Evolutionary conservation across 2,329 filamentous ascomycete species (phyloP).

Genomic region (Ascochyta clinopodiicola): DNA sequence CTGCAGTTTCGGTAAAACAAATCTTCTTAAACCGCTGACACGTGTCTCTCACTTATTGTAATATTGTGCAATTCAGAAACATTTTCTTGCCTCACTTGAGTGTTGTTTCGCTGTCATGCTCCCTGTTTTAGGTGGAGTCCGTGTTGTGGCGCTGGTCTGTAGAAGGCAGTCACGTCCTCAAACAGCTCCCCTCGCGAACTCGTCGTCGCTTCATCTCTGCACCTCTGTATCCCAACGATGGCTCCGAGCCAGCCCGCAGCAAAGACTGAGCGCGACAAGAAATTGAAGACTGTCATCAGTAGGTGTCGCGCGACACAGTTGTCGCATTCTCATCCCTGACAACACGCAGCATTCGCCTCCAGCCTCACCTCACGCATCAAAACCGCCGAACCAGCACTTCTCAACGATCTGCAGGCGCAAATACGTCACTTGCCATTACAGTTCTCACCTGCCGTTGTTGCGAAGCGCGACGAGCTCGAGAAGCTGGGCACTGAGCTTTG

Average conservation of each 20-base stretch:
- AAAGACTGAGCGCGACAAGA: slow-evolving; percentile 46
- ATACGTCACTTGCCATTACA: slow-evolving; percentile 50
- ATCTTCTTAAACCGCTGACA: neutral
- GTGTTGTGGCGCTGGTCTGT: neutral
- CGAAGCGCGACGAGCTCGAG: slow-evolving; percentile 61
- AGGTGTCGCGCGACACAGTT: slow-evolving; percentile 10
- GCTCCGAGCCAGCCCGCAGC: slow-evolving; percentile 27
- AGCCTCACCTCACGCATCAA: slow-evolving; percentile 35
- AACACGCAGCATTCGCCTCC: slow-evolving; percentile 42
- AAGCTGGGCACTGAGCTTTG: slow-evolving; percentile 65
- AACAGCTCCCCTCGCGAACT: neutral
- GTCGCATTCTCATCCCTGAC: slow-evolving; percentile 11
- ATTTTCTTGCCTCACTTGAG: neutral
- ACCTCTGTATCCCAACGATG: slow-evolving; percentile 25
- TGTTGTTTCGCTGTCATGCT: neutral
- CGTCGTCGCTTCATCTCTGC: neutral
- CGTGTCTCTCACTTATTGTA: neutral
- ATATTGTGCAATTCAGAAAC: neutral
- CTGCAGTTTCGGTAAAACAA: neutral
- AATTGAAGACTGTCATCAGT: slow-evolving; percentile 43
- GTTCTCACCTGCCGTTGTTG: slow-evolving; percentile 31
- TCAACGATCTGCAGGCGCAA: slow-evolving; percentile 49
- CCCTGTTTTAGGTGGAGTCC: neutral
- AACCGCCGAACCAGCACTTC: slow-evolving; percentile 26
- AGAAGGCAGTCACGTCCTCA: slow-evolving; percentile 6